Conservation (phyloP, 2,329 filamentous ascomycete genomes). For the Aspergillus pseudoterreus region DNA sequence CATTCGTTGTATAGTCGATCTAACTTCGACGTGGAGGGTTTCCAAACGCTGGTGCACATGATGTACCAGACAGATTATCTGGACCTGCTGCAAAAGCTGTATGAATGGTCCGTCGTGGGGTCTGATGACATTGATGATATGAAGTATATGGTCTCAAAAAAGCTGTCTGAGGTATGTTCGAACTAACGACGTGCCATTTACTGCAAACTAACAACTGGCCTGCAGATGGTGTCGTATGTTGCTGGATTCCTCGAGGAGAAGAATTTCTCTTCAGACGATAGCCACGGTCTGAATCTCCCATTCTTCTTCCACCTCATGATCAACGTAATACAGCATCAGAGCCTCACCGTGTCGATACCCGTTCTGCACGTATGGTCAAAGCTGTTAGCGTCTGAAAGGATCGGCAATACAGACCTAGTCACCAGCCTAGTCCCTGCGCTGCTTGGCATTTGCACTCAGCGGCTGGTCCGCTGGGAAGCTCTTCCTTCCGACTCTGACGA, state of each 20-base stretch:
- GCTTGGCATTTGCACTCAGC: slow-evolving; percentile 75
- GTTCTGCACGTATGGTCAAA: slow-evolving; percentile 87
- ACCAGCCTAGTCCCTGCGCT: slow-evolving; percentile 67
- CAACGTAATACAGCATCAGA: slow-evolving; percentile 75
- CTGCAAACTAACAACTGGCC: slow-evolving; percentile 2
- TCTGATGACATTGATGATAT: slow-evolving; percentile 82
- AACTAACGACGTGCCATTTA: background rate
- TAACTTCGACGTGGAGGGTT: slow-evolving; percentile 73
- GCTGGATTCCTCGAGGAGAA: slow-evolving; percentile 81
- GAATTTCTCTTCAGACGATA: slow-evolving; percentile 60
- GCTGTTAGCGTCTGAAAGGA: slow-evolving; percentile 67
- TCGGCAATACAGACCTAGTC: slow-evolving; percentile 57
- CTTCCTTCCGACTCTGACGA: slow-evolving; percentile 79
- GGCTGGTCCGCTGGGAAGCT: slow-evolving; percentile 82
- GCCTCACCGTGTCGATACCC: slow-evolving; percentile 89
- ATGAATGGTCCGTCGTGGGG: slow-evolving; percentile 75
- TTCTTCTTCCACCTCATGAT: slow-evolving; percentile 78
- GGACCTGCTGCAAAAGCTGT: slow-evolving; percentile 67
- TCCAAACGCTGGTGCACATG: slow-evolving; percentile 70
- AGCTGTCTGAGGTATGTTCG: slow-evolving; percentile 74
- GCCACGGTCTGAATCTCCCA: slow-evolving; percentile 59
- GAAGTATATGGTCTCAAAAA: slow-evolving; percentile 89
- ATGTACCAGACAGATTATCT: slow-evolving; percentile 74
- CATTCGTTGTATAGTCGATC: slow-evolving; percentile 74
- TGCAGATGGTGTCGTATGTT: slow-evolving; percentile 76